Base-by-base conservation (phyloP, 495 filamentous ascomycete species). In the Tuber umbilicatum region DNA sequence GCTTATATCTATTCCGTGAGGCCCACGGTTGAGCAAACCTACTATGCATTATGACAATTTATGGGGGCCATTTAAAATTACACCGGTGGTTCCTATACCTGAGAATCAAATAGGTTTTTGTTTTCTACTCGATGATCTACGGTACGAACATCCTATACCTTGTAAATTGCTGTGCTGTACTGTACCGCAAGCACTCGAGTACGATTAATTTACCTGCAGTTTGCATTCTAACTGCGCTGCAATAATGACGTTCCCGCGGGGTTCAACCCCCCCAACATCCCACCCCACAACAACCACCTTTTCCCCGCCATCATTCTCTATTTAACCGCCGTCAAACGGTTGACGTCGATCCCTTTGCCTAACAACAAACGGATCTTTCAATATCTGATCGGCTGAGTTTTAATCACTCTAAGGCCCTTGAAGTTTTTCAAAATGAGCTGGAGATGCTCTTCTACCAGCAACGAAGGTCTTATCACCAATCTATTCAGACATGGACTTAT, bases 371-470 rank as follows among this genome's bases (percentile, higher is more conserved):
- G n/a, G 14, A 76, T 68, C 37, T 60, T 12, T 27, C n/a, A 7
- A 43, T 38, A 1, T 35, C n/a, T 38, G n/a, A 43, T 19, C 45
- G 2, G 45, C 31, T 21, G 27, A 45, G 70, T 39, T 47, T 42
- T 38, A 73, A 73, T 68, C 31, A 19, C 68, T 69, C 35, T n/a
- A 27, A 6, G 21, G 7, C 39, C 47, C 71, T 31, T 42, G 17
- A 50, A 55, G 10, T 40, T 72, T 38, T 68, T 47, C 43, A 86
- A 70, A 68, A 99, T 99, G 95, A 94, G 94, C 73, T 99, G 95
- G 95, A 88, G 89, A 75, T 92, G 91, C 83, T 92, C 91, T 27
- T 94, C 93, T 70, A 84, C 85, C 37, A 89, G 90, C 47, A 99
- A 99, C 85, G 83, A 82, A 64, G 91, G 89, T 68, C 86, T 99